Evolutionary conservation across 192 early-diverging fungal species (phyloP).

Genomic region (Gryganskiella cystojenkinii): DNA sequence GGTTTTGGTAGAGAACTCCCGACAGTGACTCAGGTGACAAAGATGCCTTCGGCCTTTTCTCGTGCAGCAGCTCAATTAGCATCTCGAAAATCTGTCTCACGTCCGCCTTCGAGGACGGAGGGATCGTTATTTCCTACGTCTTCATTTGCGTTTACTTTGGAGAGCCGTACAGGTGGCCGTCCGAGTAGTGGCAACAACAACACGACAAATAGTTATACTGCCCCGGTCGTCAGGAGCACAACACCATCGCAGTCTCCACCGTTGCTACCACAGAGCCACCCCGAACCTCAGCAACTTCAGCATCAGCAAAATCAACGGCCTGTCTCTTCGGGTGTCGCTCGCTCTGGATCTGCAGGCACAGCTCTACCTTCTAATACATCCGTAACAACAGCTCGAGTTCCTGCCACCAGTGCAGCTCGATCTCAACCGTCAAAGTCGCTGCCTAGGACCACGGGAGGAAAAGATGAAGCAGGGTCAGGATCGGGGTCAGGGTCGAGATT

Average conservation of each 20-base stretch:
- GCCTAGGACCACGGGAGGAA: no score
- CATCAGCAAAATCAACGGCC: neutral
- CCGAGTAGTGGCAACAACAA: no score
- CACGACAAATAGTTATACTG: no score
- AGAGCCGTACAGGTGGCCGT: no score
- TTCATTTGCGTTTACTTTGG: neutral
- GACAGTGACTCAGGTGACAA: conserved; percentile 7
- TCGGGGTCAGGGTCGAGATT: no score
- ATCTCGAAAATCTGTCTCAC: conserved; percentile 17
- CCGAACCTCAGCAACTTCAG: neutral
- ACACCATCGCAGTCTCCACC: neutral
- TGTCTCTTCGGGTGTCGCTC: neutral
- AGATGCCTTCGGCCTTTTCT: conserved; percentile 23
- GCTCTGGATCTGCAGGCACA: neutral
- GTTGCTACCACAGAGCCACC: neutral
- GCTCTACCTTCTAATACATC: no score
- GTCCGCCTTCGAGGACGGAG: neutral
- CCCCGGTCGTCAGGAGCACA: neutral
- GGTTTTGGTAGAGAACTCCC: no score
- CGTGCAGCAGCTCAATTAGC: conserved; percentile 29
- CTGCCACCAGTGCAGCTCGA: no score
- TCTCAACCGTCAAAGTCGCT: no score
- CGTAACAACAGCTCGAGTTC: no score
- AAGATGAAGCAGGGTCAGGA: no score
- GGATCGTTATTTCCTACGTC: neutral